Conservation (phyloP, 495 filamentous ascomycete genomes). For the Physcia stellaris region DNA sequence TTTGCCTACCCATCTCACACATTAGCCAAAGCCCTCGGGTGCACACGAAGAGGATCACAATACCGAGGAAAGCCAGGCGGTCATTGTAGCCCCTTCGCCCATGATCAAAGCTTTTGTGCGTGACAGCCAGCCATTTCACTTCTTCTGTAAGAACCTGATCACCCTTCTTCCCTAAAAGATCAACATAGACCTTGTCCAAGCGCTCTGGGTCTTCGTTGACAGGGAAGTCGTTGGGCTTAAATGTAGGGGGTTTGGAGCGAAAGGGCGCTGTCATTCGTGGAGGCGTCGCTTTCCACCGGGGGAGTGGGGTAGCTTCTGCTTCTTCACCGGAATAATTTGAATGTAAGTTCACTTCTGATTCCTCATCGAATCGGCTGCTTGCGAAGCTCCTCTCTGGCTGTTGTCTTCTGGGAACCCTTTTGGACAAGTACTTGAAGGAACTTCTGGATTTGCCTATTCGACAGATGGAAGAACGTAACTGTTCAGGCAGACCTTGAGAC, state of each 20-base stretch:
- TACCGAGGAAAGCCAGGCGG: conserved; percentile 80
- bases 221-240: conserved; percentile 34
- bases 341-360: too few species aligned
- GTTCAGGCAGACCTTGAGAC: too few species aligned
- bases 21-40: neutral
- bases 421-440: too few species aligned
- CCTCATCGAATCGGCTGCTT: too few species aligned
- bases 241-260: conserved; percentile 32
- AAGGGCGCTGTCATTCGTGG: conserved; percentile 63
- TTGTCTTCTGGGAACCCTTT: too few species aligned
- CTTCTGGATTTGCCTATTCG: too few species aligned
- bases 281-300: conserved; percentile 77
- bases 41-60: too few species aligned
- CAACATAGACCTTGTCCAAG: conserved; percentile 62
- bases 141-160: conserved; percentile 68
- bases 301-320: conserved; percentile 24
- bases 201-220: conserved; percentile 61
- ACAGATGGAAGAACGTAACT: too few species aligned
- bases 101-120: conserved; percentile 97
- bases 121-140: conserved; percentile 92
- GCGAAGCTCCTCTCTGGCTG: too few species aligned
- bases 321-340: neutral
- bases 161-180: conserved; percentile 55
- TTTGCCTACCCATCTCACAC: conserved; percentile 3
- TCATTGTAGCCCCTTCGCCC: conserved; percentile 90